Base-by-base conservation (phyloP, 257 asterid species). In the Solanum medicagineum region DNA sequence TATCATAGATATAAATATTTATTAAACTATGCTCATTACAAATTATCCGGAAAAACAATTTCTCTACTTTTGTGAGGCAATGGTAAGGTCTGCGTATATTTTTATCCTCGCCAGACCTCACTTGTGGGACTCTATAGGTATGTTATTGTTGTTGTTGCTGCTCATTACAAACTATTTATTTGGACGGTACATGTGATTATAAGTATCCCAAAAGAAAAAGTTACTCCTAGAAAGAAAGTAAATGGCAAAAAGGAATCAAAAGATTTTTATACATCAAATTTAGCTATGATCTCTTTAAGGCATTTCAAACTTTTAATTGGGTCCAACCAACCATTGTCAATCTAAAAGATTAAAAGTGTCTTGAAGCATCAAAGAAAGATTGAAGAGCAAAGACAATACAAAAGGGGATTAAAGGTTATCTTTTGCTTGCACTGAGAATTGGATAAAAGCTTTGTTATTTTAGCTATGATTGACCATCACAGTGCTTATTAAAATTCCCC, bases 391-490 rank as follows among this genome's bases (percentile, higher is more conserved):
- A 24, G 63, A 77, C 83, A 51, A 77, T 51, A 77, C 45, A 77
- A 77, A 77, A 77, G 83, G 84, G 87, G 85, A 89, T 47, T 86
- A 87, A 92, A 92, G 89, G 93, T 93, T 88, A 83, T 85, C 93
- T 86, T 93, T 89, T 90, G 86, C 60, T 70, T 81, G 92, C 94
- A 90, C 91, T 89, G 69, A 89, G 87, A 84, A 89, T 88, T 89
- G 90, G 91, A 86, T 89, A 86, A 86, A 87, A 87, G 91, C 86
- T 84, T 42, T 87, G 86, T 83, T 45, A 4, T 87, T 90, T 87
- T 86, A 65, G 89, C 89, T 87, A 86, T 81, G 90, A 92, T 94
- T 93, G 95, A 94, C 97, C 59, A 89, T 86, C 86, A 93, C 95
- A 93, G 93, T 94, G 73, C 84, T 59, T 85, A 80, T 47, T 69